A percentile compares a stretch with the other conserved stretches of the same genome.
phyloP scores from a whole-genome alignment of 139 green algal species.

The Gonium pectorale region DNA sequence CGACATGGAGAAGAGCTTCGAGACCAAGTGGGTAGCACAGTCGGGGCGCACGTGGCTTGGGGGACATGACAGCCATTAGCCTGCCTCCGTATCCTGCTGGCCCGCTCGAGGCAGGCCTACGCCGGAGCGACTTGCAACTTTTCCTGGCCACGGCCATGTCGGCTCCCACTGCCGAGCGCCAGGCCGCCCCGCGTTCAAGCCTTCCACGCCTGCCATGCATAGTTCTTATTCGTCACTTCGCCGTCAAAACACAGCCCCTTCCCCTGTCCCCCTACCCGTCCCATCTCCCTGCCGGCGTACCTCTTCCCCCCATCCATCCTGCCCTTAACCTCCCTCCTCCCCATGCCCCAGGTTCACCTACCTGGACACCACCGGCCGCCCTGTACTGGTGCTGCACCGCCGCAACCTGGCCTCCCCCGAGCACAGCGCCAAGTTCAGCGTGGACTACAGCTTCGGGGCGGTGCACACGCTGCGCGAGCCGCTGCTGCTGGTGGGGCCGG shows the following conservation, averaged over 20 bases:
- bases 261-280: too few species aligned
- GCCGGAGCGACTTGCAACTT: too few species aligned
- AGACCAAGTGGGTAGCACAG: constrained; percentile 54
- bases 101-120: too few species aligned
- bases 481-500: constrained; percentile 64
- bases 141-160: too few species aligned
- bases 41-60: neutral
- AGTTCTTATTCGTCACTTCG: neutral
- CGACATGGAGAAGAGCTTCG: constrained; percentile 56
- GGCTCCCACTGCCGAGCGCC: too few species aligned
- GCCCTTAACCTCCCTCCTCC: neutral
- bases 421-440: constrained; percentile 53
- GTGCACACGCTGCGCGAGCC: constrained; percentile 71
- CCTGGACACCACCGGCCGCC: constrained; percentile 85
- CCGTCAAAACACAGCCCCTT: neutral
- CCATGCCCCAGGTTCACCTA: constrained; percentile 76
- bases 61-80: neutral
- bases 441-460: constrained; percentile 72
- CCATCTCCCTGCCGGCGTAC: too few species aligned
- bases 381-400: constrained; percentile 84
- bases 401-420: constrained; percentile 68
- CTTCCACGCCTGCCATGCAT: too few species aligned
- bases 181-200: too few species aligned
- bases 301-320: neutral
- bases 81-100: too few species aligned